Evolutionary conservation across 2,329 filamentous ascomycete species (phyloP), one percentile per base, ranked within the genome.

Genomic region (Fusarium illudens): DNA sequence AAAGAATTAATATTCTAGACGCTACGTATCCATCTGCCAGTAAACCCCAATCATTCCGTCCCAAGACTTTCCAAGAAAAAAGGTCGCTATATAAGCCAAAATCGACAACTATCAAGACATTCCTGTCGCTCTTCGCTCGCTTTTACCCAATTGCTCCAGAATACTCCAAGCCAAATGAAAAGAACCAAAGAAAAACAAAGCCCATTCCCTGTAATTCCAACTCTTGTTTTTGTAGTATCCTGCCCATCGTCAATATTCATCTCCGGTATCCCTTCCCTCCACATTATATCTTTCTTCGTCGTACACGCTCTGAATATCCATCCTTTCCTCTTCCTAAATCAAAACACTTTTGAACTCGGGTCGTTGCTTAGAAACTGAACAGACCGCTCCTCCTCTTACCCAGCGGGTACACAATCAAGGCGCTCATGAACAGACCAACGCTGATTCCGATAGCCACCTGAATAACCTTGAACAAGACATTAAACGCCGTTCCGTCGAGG

Each of bases 381-480:
- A 89, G 67, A 3, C 85, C 86, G 65, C 86, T 88, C 58, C 86
- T 80, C 66, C 84, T 80, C 77, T 89, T 89, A 12, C 86, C 86
- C 32, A 87, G 75, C 0, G 85, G 85, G 70, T 87, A 87, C 13
- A 87, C 82, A 58, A 87, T 79, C 46, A 87, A 72, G 7, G 84
- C 84, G 56, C 85, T 86, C 71, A 88, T 78, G 62, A 86, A 87
- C 25, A 89, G 70, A 12, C 87, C 87, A 3, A 89, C 86, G n/a
- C 86, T 87, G 61, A 89, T 86, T 33, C 86, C 86, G 58, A 89
- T 87, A 6, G 87, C 85, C 2, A 89, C 84, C 73, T 89, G 86
- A 19, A 89, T 84, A 56, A 89, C 86, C 61, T 84, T 86, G 36
- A 86, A 81, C 27, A 87, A 77, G 5, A 89, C 84, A 9, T 83